Evolutionary conservation across 371 early-diverging fungal genomes (phyloP).

Genomic region (Dentiscutata heterogama): DNA sequence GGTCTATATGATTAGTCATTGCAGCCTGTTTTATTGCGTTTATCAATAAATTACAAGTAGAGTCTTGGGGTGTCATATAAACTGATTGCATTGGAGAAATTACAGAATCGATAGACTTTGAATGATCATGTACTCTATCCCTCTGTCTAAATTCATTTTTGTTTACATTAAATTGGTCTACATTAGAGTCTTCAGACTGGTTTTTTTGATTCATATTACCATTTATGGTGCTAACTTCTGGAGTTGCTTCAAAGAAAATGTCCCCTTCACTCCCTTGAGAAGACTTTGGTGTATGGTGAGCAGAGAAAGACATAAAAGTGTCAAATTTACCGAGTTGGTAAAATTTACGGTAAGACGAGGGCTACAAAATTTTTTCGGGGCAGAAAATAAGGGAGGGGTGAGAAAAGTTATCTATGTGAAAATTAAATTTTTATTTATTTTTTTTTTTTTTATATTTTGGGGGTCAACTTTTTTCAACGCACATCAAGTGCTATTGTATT

Average conservation of each 20-base stretch:
- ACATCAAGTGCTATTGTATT: neutral
- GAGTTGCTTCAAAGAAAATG: slow-evolving; percentile 33
- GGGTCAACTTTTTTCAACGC: neutral
- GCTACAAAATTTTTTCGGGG: neutral
- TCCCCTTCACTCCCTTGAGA: slow-evolving; percentile 37
- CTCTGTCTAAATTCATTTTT: neutral
- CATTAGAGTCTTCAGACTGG: neutral
- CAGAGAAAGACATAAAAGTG: neutral
- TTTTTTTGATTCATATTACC: neutral
- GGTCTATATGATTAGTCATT: neutral
- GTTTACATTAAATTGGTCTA: neutral
- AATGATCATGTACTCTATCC: neutral
- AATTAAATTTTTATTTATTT: neutral
- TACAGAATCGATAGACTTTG: neutral
- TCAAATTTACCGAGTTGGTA: neutral
- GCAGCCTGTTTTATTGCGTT: neutral
- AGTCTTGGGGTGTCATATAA: slow-evolving; percentile 27
- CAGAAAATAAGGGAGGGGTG: neutral
- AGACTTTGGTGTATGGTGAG: slow-evolving; percentile 20
- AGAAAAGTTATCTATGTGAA: neutral
- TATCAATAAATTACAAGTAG: slow-evolving; percentile 25
- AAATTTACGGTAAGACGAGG: neutral
- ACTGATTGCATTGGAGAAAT: neutral
- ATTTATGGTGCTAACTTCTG: slow-evolving; percentile 15
- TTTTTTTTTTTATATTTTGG: neutral